Base-by-base conservation (phyloP, 768 basidiomycete genomes). In the Dendrothele bispora region DNA sequence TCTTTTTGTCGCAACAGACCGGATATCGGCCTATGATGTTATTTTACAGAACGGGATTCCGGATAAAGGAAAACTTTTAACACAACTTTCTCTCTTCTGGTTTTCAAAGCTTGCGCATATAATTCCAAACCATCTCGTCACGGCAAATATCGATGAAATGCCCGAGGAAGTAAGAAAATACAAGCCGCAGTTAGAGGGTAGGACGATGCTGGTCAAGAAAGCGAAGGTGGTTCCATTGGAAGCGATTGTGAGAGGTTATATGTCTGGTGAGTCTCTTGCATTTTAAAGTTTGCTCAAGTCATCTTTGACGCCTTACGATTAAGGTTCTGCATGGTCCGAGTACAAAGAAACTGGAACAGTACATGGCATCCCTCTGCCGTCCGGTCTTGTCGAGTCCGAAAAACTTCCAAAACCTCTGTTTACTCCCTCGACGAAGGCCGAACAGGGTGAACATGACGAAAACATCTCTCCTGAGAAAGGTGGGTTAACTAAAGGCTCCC, bases 371-470 rank as follows among this genome's bases (percentile, higher is more conserved):
- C 60, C 71, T 7, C 70, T 97, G 41, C 86, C 89, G 0, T 66
- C 75, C 5, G 91, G 85, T 7, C 70, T 97, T 43, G 73, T 82
- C n/a, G 95, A 99, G 72, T 91, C 88, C 1, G 78, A 91, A 55
- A 84, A 87, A 60, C 71, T 99, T 18, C 79, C 85, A 1, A 71
- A 84, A 50, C 90, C 95, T 2, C 68, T 98, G 24, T 95, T 99
- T 64, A 99, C 97, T 0, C 97, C 97, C 0, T 95, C 93, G 0
- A 98, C 97, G 5, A 98, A 99, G 63, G 97, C 95, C 1, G 93
- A 92, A 46, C 84, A 88, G 58, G 97, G 97, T 1, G 75, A 78
- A 36, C 95, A 99, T 60, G 97, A 99, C 63, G 95, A 98, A 66
- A 99, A 99, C 62, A 92, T 95, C 52, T 87, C 89, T 41, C 89